These are phyloP conservation scores for Stevia rebaudiana DNA, from an alignment of 140 eudicot species.

Conservation along the genomic window DNA sequence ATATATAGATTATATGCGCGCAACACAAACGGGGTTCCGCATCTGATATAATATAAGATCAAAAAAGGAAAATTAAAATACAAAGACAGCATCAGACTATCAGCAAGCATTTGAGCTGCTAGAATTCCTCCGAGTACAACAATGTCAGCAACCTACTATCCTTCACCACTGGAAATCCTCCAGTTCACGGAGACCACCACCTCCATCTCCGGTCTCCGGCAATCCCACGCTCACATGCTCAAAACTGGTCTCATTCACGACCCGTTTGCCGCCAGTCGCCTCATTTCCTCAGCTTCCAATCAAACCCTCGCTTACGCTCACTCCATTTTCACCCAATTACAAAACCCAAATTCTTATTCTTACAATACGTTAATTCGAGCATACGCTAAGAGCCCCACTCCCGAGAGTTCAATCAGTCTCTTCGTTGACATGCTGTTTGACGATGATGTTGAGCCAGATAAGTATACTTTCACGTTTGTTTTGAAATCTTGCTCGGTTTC, in stretches of 20 bases:
- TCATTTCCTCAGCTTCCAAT: conserved; percentile 27
- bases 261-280: conserved; percentile 36
- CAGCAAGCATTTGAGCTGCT: background rate
- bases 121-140: background rate
- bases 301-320: conserved; percentile 29
- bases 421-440: conserved; percentile 31
- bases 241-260: conserved; percentile 40
- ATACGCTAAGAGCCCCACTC: conserved; percentile 31
- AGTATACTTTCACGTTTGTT: conserved; percentile 34
- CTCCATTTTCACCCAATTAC: conserved; percentile 37
- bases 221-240: conserved; percentile 46
- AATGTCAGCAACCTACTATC: conserved; percentile 22
- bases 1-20: too few relatives aligned
- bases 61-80: too few relatives aligned
- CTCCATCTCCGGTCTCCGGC: conserved; percentile 34
- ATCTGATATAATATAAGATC: too few relatives aligned
- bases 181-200: conserved; percentile 22
- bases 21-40: too few relatives aligned
- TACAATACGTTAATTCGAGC: conserved; percentile 43
- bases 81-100: too few relatives aligned
- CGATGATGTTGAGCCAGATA: conserved; percentile 29
- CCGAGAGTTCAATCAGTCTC: conserved; percentile 16
- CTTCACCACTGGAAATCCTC: conserved; percentile 27
- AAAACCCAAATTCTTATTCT: conserved; percentile 29
- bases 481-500: conserved; percentile 38